Evolutionary conservation across 2,329 filamentous ascomycete genomes (phyloP), one percentile per base, ranked within the genome.

Genomic region (Fusarium aywerte): DNA sequence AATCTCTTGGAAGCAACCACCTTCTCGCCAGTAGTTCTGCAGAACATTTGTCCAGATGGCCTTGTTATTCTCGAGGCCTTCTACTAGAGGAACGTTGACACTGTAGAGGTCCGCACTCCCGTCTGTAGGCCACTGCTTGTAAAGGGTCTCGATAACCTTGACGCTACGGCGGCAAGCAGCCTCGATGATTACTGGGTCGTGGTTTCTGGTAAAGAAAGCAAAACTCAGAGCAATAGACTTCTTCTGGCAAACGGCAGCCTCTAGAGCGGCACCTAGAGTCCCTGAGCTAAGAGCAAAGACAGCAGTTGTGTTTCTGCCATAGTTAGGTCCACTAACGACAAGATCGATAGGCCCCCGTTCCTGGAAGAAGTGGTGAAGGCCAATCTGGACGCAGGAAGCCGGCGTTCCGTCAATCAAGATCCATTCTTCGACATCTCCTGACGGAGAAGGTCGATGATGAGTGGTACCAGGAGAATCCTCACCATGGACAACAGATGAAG

Each of bases 21-120:
- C 92, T n/a, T 85, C 84, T 20, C 83, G 83, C 96, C 96, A 99
- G 75, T 90, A 89, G 77, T 98, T 99, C 80, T 97, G 92, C 73
- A 98, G 80, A 85, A 97, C 91, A 63, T 88, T 82, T 4, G 96
- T 95, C 81, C 89, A 97, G n/a, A 96, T 74, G 5, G 94, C 88
- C 79, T 92, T 93, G 53, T 85, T 84, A 18, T 81, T 76, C 69
- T 90, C 90, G 1, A 97, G 87, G 8, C 89, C 90, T 61, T 92
- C 89, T 15, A 96, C 85, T 12, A 98, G 82, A 20, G 96, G 95
- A 10, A 98, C 90, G 75, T 98, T 98, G 70, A 98, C 89, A 45
- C 87, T 91, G 78, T 97, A 98, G n/a, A 98, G 80, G 75, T 97
- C 92, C 7, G 92, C 89, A 61, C 84, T 85, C 31, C 82, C 78